Base-by-base conservation (phyloP, 805 yeast genomes). In the Myxozyma udenii region DNA sequence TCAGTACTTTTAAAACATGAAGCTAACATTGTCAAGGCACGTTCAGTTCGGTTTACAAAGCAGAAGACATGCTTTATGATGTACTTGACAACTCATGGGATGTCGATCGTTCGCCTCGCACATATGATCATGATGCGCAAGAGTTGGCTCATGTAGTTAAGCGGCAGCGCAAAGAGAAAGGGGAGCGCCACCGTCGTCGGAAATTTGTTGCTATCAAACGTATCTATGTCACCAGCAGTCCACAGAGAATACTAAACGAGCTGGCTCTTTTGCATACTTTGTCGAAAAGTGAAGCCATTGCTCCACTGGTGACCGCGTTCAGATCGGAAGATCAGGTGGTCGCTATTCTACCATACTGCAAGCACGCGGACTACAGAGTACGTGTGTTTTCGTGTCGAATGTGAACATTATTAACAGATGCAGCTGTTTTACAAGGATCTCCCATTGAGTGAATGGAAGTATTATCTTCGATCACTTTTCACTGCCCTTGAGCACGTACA, bases 191-290 rank as follows among this genome's bases (percentile, higher is more conserved):
- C 12, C 33, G 33, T 28, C 33, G 33, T 9, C 33, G 33, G 44
- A 61, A 54, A 39, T 50, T 74, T 46, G 98, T 93, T 51, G 99
- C 99, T 1, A 73, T 93, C 60, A 93, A 93, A 66, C 80, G 93
- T 63, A 88, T 93, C 42, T 90, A 91, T 67, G 98, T 90, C 19
- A 93, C 98, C 0, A 87, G 96, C 1, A 88, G 97, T 5, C 97
- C 98, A 0, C 83, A 81, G 57, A 78, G 99, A 68, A 91, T 93
- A 40, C 81, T 79, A 61, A 90, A 90, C 66, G 99, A 93, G 68
- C 76, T 93, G 57, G 84, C 84, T 58, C 71, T 93, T 42, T 74
- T 93, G 28, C 84, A 85, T 64, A 77, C 76, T 55, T 68, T 87
- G 45, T 48, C 52, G 5, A 46, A 55, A 2, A 81, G 84, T 56